Evolutionary conservation across 1,139 yeast genomes (phyloP).

Genomic region (Blastobotrys serpentis): DNA sequence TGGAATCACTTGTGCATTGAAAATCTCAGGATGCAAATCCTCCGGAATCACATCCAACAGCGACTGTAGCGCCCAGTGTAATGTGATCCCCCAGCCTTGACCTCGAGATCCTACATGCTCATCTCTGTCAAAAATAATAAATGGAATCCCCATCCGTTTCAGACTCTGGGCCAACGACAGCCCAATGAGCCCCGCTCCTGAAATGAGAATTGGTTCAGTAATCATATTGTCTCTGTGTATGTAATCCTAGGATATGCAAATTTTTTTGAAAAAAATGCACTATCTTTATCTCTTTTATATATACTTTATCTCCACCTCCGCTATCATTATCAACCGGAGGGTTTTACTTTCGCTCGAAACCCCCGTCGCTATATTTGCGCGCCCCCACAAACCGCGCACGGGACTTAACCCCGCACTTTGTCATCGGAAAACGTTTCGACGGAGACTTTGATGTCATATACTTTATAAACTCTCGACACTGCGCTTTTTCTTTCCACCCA

Average conservation of each 20-base stretch:
- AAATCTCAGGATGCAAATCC: slow-evolving; percentile 1
- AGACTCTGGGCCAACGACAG: slow-evolving; percentile 6
- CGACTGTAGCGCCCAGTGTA: slow-evolving; percentile 10
- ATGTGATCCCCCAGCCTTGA: slow-evolving; percentile 8
- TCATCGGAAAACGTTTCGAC: neutral
- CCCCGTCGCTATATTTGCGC: neutral
- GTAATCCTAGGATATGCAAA: too few species aligned
- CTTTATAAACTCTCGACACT: neutral
- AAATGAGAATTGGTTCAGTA: slow-evolving; percentile 8
- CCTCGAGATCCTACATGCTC: slow-evolving; percentile 6
- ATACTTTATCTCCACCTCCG: neutral
- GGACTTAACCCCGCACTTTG: neutral
- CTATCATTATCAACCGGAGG: neutral
- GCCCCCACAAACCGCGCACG: neutral
- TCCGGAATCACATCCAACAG: slow-evolving; percentile 6
- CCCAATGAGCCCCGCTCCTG: slow-evolving; percentile 5
- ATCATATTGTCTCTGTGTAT: too few species aligned
- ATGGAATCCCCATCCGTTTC: slow-evolving; percentile 9
- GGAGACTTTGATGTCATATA: too few species aligned
- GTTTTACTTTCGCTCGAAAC: neutral
- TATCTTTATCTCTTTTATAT: too few species aligned
- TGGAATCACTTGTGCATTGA: slow-evolving; percentile 5
- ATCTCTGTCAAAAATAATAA: slow-evolving; percentile 5
- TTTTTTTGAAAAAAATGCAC: too few species aligned
- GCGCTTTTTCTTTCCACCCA: neutral